Percentiles rank a stretch among this genome's conserved stretches.
Conservation (phyloP, 2,329 filamentous ascomycete species). For the Zasmidium citrigriseum region DNA sequence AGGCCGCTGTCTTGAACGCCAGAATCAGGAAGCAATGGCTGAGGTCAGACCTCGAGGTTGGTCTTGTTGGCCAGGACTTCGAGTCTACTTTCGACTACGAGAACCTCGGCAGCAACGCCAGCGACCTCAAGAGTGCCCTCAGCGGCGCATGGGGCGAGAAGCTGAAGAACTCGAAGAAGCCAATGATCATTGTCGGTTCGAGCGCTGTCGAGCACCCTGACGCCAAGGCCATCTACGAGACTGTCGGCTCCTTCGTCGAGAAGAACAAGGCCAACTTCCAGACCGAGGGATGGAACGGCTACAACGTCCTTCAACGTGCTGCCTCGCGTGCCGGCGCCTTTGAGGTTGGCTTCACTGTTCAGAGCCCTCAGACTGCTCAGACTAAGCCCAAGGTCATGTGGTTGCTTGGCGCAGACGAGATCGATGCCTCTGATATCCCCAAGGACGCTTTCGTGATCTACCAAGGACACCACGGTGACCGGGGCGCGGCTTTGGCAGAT, state of each 20-base stretch:
- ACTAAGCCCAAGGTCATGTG: constrained; percentile 93
- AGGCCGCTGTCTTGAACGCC: constrained; percentile 92
- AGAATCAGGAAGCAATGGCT: constrained; percentile 98
- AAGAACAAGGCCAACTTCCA: constrained; percentile 88
- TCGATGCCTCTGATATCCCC: constrained; percentile 80
- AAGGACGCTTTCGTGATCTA: constrained; percentile 97
- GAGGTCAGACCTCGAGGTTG: constrained; percentile 89
- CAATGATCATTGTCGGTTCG: constrained; percentile 96
- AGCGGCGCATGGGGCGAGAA: constrained; percentile 90
- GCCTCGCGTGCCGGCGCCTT: constrained; percentile 92
- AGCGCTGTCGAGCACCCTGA: constrained; percentile 88
- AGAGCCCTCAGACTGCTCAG: constrained; percentile 76
- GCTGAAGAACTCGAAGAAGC: constrained; percentile 80
- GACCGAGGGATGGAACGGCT: constrained; percentile 92
- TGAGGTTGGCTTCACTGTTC: constrained; percentile 90
- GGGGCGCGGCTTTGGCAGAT: constrained; percentile 88
- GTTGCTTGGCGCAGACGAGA: constrained; percentile 93
- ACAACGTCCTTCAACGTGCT: constrained; percentile 92
- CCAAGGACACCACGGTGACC: constrained; percentile 96
- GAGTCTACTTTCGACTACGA: constrained; percentile 95
- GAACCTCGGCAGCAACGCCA: constrained; percentile 78
- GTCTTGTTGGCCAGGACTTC: constrained; percentile 85
- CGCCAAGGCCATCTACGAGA: constrained; percentile 90
- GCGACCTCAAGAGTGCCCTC: constrained; percentile 80
- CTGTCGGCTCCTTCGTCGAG: constrained; percentile 84